A percentile compares a stretch with the other conserved stretches of the same genome.
Evolutionary conservation across 1,284 basidiomycete genomes (phyloP).

Genomic region (Cutaneotrichosporon cavernicola): DNA sequence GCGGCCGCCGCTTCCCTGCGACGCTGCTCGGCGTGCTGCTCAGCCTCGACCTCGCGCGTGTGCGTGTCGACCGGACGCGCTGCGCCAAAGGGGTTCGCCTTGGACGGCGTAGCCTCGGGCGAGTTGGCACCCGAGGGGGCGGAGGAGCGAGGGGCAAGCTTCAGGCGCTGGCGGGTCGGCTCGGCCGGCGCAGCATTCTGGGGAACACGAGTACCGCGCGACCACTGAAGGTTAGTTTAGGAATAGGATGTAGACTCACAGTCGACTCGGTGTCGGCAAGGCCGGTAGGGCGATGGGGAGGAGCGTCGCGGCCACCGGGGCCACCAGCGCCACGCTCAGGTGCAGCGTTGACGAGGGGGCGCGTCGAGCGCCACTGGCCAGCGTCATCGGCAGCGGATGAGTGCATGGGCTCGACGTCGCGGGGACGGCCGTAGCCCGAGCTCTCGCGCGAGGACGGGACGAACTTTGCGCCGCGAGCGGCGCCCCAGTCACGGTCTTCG

Average conservation of each 20-base stretch:
- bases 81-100: constrained; percentile 73
- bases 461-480: constrained; percentile 55
- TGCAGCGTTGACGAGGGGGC: constrained; percentile 36
- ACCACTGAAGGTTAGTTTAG: constrained; percentile 41
- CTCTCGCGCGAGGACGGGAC: constrained; percentile 47
- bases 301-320: constrained; percentile 29
- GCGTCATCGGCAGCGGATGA: constrained; percentile 53
- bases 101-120: constrained; percentile 55
- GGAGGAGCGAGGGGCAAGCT: constrained; percentile 68
- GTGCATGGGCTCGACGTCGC: constrained; percentile 20
- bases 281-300: constrained; percentile 38
- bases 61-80: constrained; percentile 87
- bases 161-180: constrained; percentile 74
- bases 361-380: constrained; percentile 56
- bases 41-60: constrained; percentile 64
- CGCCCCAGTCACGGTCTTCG: constrained; percentile 53
- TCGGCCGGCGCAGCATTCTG: constrained; percentile 72
- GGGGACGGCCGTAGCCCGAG: constrained; percentile 35
- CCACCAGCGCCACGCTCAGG: constrained; percentile 15
- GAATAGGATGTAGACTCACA: constrained; percentile 31
- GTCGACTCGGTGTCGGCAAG: constrained; percentile 69
- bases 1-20: constrained; percentile 32
- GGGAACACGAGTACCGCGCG: constrained; percentile 56
- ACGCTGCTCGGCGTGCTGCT: constrained; percentile 37
- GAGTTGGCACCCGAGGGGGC: constrained; percentile 61